Evolutionary conservation across 192 early-diverging fungal genomes (phyloP), one percentile per base, ranked within the genome.

Genomic region (Rhizophagus sp.): DNA sequence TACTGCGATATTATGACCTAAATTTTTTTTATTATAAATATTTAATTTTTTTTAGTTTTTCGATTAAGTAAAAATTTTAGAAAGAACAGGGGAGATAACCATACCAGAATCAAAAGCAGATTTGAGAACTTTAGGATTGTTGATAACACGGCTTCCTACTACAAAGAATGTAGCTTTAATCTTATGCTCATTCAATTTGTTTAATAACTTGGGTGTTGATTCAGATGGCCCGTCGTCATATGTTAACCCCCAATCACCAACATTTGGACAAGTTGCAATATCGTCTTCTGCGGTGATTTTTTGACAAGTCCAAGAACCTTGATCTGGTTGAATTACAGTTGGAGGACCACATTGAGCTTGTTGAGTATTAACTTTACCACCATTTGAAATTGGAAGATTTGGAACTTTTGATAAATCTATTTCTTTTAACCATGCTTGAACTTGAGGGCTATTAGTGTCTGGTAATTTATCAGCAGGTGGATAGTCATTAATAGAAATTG

Each of bases 191-290:
- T 81, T 62, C 2, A 91, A 67, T 61, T 81, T 80, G 52, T 85
- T 85, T 50, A 88, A 88, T 19, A 91, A 78, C 9, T 84, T 78
- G 1, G 83, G 82, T 0, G 83, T 82, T 41, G 83, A 84, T 34
- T 81, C 73, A 17, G 89, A 86, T 36, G 89, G 89, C 39, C 89
- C 89, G 61, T 90, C 89, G 63, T 89, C 89, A 74, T 84, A 90
- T 24, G 89, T 90, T n/a, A 89, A 34, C 30, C 87, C 88, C 88
- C 89, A 91, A 73, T 84, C 77, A 33, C 84, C 86, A 63, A 83
- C 73, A 62, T 85, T 88, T 17, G 89, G 89, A 71, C 89, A 90
- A 39, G 47, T 24, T 33, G 78, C 73, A 49, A 89, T 82, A 63
- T 84, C 85, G 19, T 77, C 81, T 17, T 81, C 61, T 10, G 83